Evolutionary conservation across 2,329 filamentous ascomycete genomes (phyloP), one percentile per base, ranked within the genome.

Genomic region (Sporothrix pallida): DNA sequence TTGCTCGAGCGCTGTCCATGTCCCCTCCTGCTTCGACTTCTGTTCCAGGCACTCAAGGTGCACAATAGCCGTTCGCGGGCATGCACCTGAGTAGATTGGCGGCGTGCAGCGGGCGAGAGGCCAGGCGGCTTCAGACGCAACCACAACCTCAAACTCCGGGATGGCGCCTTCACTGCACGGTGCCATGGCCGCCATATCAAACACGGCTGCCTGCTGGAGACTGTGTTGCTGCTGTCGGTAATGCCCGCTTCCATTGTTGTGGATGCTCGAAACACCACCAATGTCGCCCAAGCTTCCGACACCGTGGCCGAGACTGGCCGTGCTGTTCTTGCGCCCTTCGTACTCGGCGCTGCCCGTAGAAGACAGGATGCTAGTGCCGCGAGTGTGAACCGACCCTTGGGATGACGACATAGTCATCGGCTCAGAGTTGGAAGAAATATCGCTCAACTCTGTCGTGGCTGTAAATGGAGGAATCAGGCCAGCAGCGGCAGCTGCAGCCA

Each of bases 1-100:
- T 68, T 81, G 81, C 72, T 85, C 83, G 48, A 87, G 77, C 0
- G 83, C 80, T 48, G 78, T 80, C 86, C 86, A 88, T 1, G 83
- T 84, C 31, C 81, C 81, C 54, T 85, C 84, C 42, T 86, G 81
- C 74, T 84, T 86, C 2, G 84, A 86, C 75, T 84, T 85, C 31
- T 84, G 82, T 76, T 87, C 86, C 31, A 88, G 79, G 63, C 83
- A 85, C 77, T 87, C 85, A 0, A 88, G 81, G 74, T 88, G 86
- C 31, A 86, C 81, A 48, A 87, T 85, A 4, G 85, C 85, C 8
- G 86, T 87, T 4, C 84, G 82, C 0, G 84, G 85, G 70, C 86
- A 87, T 0, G 81, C 78, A 2, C 81, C 83, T 0, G 85, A 84
- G 75, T 81, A 85, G 13, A 83, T 79, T 1, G 82, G 82, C 0